Percentiles rank a stretch among this genome's conserved stretches.
phyloP scores from a whole-genome alignment of 192 early-diverging fungal species.

The Helicostylum pulchrum region DNA sequence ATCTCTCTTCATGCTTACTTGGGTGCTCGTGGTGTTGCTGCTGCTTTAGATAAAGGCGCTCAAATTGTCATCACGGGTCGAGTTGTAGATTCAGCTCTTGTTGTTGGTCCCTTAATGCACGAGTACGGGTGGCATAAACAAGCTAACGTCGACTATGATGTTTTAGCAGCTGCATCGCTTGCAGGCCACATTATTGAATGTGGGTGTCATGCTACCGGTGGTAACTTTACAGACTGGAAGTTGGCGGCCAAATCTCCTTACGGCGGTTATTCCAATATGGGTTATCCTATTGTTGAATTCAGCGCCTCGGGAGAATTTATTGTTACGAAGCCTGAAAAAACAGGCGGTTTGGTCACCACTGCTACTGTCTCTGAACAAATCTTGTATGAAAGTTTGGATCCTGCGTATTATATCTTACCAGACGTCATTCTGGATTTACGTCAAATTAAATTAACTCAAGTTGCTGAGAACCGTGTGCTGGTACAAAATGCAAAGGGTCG shows the following conservation, averaged over 20 bases:
- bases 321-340: slow-evolving; percentile 60
- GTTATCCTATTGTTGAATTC: slow-evolving; percentile 67
- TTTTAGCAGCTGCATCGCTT: slow-evolving; percentile 58
- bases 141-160: slow-evolving; percentile 43
- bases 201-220: slow-evolving; percentile 65
- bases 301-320: slow-evolving; percentile 47
- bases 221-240: slow-evolving; percentile 69
- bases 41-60: slow-evolving; percentile 54
- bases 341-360: slow-evolving; percentile 58
- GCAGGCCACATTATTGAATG: slow-evolving; percentile 70
- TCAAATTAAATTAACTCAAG: slow-evolving; percentile 49
- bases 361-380: slow-evolving; percentile 62
- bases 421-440: slow-evolving; percentile 64
- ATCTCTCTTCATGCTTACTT: slow-evolving; percentile 61
- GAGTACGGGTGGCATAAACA: slow-evolving; percentile 53
- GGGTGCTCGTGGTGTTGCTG: slow-evolving; percentile 52
- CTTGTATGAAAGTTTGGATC: slow-evolving; percentile 63
- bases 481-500: slow-evolving; percentile 59
- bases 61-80: slow-evolving; percentile 66
- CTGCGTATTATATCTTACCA: slow-evolving; percentile 59
- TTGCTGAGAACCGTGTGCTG: slow-evolving; percentile 52
- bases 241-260: slow-evolving; percentile 45
- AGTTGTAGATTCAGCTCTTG: slow-evolving; percentile 63
- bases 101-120: slow-evolving; percentile 60
- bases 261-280: slow-evolving; percentile 63